Conservation (phyloP, 2,329 filamentous ascomycete species). For the Monosporascus sp. region DNA sequence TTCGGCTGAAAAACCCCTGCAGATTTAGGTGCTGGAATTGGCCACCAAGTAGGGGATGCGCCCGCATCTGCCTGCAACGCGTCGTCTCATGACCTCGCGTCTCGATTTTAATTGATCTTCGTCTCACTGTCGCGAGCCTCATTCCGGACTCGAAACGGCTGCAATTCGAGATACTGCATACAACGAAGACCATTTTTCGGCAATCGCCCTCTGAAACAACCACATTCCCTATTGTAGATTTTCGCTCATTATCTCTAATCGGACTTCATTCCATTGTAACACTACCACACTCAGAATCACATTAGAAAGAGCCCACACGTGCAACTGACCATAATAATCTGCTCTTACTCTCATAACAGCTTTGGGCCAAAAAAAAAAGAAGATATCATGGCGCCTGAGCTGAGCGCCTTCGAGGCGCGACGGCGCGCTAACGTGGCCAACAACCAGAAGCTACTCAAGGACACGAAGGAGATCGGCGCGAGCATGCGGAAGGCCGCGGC, state of each 20-base stretch:
- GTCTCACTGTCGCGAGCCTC: conserved; percentile 1
- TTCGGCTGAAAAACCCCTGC: too few species aligned
- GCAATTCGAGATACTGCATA: background rate
- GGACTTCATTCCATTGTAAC: too few species aligned
- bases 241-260: too few species aligned
- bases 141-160: background rate
- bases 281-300: too few species aligned
- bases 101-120: conserved; percentile 12
- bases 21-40: too few species aligned
- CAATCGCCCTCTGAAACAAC: background rate
- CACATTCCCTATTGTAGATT: background rate
- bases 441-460: conserved; percentile 68
- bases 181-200: background rate
- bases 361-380: background rate
- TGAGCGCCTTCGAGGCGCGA: conserved; percentile 84
- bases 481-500: conserved; percentile 59
- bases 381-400: conserved; percentile 42
- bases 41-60: too few species aligned
- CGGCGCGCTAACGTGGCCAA: conserved; percentile 85
- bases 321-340: background rate
- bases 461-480: conserved; percentile 67
- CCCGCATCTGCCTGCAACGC: conserved; percentile 6
- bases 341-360: background rate
- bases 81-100: conserved; percentile 11
- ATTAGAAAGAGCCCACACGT: background rate